A percentile compares a stretch with the other conserved stretches of the same genome.
Conservation (phyloP, 139 green algal genomes). For the Auxenochlorella pyrenoidosa region DNA sequence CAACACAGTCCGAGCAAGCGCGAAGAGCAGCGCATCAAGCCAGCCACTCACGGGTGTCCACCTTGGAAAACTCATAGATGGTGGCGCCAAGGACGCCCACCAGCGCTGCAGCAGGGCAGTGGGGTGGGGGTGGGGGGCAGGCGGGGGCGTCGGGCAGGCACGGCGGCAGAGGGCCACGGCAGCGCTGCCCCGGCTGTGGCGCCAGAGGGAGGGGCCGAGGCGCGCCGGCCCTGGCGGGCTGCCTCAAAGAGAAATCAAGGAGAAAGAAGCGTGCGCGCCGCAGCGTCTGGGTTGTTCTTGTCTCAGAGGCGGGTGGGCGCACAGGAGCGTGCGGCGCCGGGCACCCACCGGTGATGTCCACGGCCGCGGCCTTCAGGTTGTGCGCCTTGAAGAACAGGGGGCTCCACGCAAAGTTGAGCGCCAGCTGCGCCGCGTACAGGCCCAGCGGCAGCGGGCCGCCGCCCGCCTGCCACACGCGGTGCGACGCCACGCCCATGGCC, state of each 20-base stretch:
- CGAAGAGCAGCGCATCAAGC: neutral
- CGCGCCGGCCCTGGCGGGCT: too few relatives aligned
- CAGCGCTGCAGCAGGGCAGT: conserved; percentile 37
- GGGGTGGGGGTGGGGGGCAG: neutral
- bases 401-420: conserved; percentile 56
- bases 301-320: too few relatives aligned
- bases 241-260: too few relatives aligned
- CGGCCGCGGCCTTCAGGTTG: conserved; percentile 52
- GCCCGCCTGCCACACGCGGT: conserved; percentile 41
- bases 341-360: conserved; percentile 62
- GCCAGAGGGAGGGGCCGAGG: too few relatives aligned
- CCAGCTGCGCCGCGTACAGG: conserved; percentile 44
- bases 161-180: too few relatives aligned
- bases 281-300: too few relatives aligned
- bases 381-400: conserved; percentile 77
- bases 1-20: too few relatives aligned
- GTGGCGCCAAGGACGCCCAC: conserved; percentile 60
- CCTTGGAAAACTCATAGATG: conserved; percentile 58
- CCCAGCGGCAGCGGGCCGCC: conserved; percentile 39
- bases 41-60: conserved; percentile 24
- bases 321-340: too few relatives aligned
- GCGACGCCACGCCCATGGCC: conserved; percentile 43
- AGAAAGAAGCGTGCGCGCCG: too few relatives aligned
- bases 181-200: too few relatives aligned
- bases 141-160: too few relatives aligned